phyloP scores from a whole-genome alignment of 225 moss, liverwort and hornwort genomes.

The Pleurozium schreberi region DNA sequence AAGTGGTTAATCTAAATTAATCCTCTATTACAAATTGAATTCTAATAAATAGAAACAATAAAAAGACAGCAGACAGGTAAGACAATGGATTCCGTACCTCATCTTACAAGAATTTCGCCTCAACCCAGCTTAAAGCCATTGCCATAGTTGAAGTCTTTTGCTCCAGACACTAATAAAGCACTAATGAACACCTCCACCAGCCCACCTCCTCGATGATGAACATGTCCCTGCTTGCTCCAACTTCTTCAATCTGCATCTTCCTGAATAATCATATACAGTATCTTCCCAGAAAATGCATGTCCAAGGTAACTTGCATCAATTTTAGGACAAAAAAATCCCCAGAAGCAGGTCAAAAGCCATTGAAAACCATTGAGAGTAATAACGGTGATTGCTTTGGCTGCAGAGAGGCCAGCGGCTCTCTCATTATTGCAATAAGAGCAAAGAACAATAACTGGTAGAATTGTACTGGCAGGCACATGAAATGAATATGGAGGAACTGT shows the following conservation, averaged over 20 bases:
- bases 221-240: neutral
- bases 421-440: neutral
- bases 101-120: neutral
- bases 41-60: neutral
- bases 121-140: neutral
- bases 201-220: neutral
- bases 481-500: conserved; percentile 26
- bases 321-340: neutral
- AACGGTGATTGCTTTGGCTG: neutral
- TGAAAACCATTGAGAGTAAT: neutral
- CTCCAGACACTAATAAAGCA: neutral
- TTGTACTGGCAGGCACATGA: neutral
- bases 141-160: neutral
- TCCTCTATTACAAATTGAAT: neutral
- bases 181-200: neutral
- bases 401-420: neutral
- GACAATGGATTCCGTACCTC: neutral
- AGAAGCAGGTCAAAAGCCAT: neutral
- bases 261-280: neutral
- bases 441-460: neutral
- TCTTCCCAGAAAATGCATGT: neutral
- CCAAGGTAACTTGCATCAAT: neutral
- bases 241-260: conserved; percentile 4
- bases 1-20: neutral
- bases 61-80: neutral